Evolutionary conservation across 2,329 filamentous ascomycete genomes (phyloP).

Genomic region (Leptographium procerum): DNA sequence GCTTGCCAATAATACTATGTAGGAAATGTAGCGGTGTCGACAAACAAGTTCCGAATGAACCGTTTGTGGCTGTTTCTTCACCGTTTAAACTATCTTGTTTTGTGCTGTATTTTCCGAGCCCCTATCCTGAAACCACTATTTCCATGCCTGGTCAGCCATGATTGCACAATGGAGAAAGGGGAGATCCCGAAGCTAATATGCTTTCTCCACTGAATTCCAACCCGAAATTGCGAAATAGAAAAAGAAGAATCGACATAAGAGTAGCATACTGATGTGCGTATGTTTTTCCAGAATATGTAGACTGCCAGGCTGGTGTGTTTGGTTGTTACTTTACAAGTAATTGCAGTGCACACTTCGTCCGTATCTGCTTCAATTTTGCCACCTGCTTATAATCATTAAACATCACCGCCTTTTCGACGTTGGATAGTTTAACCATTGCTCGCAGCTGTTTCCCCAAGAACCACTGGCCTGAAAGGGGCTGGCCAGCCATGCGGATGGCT

Average conservation of each 20-base stretch:
- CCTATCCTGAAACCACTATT: not conserved
- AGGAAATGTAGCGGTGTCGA: not conserved
- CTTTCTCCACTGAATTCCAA: not conserved
- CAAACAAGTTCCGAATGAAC: not conserved
- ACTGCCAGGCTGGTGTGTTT: not conserved
- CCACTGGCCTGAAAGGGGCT: too few species aligned
- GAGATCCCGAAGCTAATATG: not conserved
- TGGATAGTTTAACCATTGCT: too few species aligned
- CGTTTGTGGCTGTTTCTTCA: not conserved
- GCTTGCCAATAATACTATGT: not conserved
- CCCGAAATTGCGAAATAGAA: not conserved
- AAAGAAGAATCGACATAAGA: not conserved
- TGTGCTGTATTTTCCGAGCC: not conserved
- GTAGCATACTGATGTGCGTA: too few species aligned
- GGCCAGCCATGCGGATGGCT: too few species aligned
- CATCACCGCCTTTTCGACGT: too few species aligned
- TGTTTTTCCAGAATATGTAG: too few species aligned
- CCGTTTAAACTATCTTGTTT: not conserved
- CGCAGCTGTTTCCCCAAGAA: too few species aligned
- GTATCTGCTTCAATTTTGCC: too few species aligned
- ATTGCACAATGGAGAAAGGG: not conserved
- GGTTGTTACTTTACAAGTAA: too few species aligned
- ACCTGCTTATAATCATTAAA: too few species aligned
- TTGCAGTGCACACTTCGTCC: too few species aligned
- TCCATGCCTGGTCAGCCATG: not conserved